Base-by-base conservation (phyloP, 2,329 filamentous ascomycete genomes). In the Fusarium palustre region DNA sequence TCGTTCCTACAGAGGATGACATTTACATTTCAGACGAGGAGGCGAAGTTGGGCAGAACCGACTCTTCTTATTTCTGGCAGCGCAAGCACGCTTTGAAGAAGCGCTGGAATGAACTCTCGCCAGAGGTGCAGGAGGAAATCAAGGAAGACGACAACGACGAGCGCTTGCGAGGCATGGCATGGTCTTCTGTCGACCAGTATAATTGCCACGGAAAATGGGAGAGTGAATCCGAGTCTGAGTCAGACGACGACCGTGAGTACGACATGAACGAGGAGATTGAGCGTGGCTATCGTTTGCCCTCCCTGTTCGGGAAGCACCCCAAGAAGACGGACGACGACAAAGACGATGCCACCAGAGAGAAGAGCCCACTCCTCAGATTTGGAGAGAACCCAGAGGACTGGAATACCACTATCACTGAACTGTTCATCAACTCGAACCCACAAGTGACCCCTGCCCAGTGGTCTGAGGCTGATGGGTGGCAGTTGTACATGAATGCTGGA, bases 11-110 rank as follows among this genome's bases (percentile, higher is more conserved):
- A 12, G 76, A 82, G 50, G 82, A 85, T 49, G 83, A 88, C 73
- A 80, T 84, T 69, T 84, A 86, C 73, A 82, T 88, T 72, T 81
- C 78, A 13, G 83, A 87, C 70, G 80, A 83, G 46, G 84, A 84
- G 30, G 61, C 72, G 36, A 72, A 72, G 28, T 70, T 81, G 24
- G 65, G 57, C 9, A 67, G 76, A 45, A 71, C 78, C 42, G 79
- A 80, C 64, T 80, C 74, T 8, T 73, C 55, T 28, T 70, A 64
- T 54, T 80, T 82, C 72, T 86, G 83, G 83, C 77, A 78, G 71
- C 77, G 73, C 33, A 81, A 80, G 70, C 83, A 86, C 56, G 79
- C 78, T 33, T 75, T 80, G 64, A 85, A 86, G 76, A 81, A 80
- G 56, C 77, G 77, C 6, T 86, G 82, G 80, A 46, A 69, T 30